Conservation (phyloP, 2,329 filamentous ascomycete species). For the Cladosporium cucumerinum region DNA sequence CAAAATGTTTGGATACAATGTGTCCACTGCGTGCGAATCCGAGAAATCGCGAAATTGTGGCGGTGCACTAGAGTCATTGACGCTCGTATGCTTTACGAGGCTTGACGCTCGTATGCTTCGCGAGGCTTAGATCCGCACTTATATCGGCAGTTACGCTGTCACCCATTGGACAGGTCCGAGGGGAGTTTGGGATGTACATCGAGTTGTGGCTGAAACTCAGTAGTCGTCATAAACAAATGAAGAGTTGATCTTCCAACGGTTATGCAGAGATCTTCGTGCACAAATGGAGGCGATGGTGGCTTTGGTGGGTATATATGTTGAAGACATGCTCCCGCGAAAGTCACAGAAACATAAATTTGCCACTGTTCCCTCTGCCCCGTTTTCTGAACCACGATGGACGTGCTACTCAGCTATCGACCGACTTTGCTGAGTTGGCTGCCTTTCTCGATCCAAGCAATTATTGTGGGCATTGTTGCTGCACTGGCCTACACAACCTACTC, state of each 20-base stretch:
- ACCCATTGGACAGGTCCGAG: background rate
- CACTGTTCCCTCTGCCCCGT: background rate
- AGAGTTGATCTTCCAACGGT: background rate
- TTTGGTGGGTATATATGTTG: background rate
- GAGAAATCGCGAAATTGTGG: background rate
- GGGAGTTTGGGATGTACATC: background rate
- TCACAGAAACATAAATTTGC: background rate
- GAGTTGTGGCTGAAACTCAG: background rate
- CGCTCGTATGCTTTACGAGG: conserved; percentile 1
- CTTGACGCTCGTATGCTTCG: no score
- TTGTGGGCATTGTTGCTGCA: background rate
- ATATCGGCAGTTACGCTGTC: background rate
- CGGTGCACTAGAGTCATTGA: background rate
- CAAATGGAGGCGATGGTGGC: background rate
- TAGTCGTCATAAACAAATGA: background rate
- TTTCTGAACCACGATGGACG: background rate
- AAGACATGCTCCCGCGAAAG: background rate
- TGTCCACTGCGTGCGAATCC: background rate
- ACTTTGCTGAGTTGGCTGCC: conserved; percentile 1
- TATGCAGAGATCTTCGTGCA: background rate
- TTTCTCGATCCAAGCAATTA: conserved; percentile 9
- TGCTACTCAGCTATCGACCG: background rate
- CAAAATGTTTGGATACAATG: background rate
- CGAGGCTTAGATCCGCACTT: background rate
- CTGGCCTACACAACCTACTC: conserved; percentile 2